Percentiles rank a stretch among this genome's conserved stretches.
Conservation (phyloP, 768 basidiomycete species). For the Peribolospora kevripleyi region DNA sequence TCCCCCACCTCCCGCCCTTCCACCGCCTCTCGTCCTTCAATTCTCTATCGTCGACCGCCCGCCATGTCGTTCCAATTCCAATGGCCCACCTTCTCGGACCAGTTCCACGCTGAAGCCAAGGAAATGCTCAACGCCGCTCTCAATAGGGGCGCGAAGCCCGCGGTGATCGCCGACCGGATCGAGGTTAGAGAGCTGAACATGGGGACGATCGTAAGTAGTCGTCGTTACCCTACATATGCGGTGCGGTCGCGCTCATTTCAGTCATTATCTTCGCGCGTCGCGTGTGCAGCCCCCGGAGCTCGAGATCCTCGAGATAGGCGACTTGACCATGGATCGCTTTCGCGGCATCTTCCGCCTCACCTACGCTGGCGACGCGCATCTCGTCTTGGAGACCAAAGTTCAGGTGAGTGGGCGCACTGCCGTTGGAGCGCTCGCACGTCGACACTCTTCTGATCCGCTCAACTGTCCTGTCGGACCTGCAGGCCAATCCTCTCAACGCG, state of each 20-base stretch:
- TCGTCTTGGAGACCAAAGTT: constrained; percentile 68
- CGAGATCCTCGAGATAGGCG: constrained; percentile 91
- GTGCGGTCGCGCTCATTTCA: too few relatives aligned
- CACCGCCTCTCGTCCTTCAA: too few relatives aligned
- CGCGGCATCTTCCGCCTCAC: constrained; percentile 87
- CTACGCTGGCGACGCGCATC: constrained; percentile 77
- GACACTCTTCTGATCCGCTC: background rate
- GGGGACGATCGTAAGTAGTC: constrained; percentile 58
- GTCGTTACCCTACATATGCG: constrained; percentile 8
- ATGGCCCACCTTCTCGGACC: constrained; percentile 91
- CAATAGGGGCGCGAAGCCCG: constrained; percentile 91
- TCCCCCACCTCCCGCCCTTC: too few relatives aligned
- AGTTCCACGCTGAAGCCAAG: constrained; percentile 86
- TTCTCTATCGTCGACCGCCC: too few relatives aligned
- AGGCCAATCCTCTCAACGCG: constrained; percentile 90
- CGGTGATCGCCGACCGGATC: constrained; percentile 88
- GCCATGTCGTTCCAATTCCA: constrained; percentile 38
- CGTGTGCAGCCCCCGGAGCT: constrained; percentile 64
- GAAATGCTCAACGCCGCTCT: constrained; percentile 91
- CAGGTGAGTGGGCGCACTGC: constrained; percentile 32
- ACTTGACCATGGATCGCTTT: constrained; percentile 83
- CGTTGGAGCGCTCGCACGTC: background rate
- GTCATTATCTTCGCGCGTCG: background rate
- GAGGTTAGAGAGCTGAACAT: constrained; percentile 98
- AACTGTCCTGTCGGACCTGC: background rate